Base-by-base conservation (phyloP, 2,329 filamentous ascomycete genomes). In the Aspergillus eucalypticola region DNA sequence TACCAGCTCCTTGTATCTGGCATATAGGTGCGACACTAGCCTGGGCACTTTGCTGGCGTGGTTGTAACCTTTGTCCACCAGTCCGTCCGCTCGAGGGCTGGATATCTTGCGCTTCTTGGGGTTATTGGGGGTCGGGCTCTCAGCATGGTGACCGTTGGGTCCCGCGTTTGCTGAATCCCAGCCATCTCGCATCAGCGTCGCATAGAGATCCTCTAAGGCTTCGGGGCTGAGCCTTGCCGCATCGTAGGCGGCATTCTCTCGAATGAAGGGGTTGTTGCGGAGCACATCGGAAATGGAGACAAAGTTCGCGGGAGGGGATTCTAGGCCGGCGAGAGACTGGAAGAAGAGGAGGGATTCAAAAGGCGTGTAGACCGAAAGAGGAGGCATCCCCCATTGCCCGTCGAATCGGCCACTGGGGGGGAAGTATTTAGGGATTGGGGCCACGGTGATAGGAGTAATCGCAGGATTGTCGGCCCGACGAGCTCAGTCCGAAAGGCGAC, bases 321-420 rank as follows among this genome's bases (percentile, higher is more conserved):
- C 90, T 76, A 90, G 83, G 67, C 82, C 81, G 67, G 87, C 84
- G 65, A 96, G 84, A 62, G 88, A 89, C 78, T 94, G 91, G 79
- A 95, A 94, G 71, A 96, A 84, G 67, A 95, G 85, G 63, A 96
- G 84, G 72, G 89, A 90, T 84, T 96, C 92, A 81, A 96, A 90
- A 68, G 89, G 86, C 73, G 91, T 94, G 79, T 95, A 93, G 71
- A 83, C 82, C 73, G 86, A 83, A 76, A 82, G 73, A 75, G 81
- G 81, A 79, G 81, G 83, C 84, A 86, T 87, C 75, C 81, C 82
- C 76, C 76, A 78, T 78, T 75, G 73, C 73, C 73, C 69, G 71
- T 70, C 69, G 63, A 65, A 65, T 68, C 70, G 74, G 74, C 74
- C 70, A 71, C 72, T 71, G 69, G 73, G 71, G 68, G 71, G 63